phyloP scores from a whole-genome alignment of 345 rosid genomes.

The Camelina neglecta region DNA sequence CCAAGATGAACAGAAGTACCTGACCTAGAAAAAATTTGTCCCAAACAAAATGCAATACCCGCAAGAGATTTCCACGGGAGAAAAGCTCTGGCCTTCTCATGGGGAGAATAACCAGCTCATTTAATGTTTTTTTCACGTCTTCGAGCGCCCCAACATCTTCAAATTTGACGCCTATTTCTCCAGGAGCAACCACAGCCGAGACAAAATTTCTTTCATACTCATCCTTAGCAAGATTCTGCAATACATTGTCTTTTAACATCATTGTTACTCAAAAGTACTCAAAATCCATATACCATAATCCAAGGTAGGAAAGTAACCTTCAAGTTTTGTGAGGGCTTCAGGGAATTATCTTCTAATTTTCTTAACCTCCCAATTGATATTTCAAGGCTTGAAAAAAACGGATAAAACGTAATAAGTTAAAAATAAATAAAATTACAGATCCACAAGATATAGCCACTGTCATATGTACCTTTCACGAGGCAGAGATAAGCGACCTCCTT shows the following conservation, averaged over 20 bases:
- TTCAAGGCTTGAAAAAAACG: conserved; percentile 69
- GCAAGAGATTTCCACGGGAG: conserved; percentile 83
- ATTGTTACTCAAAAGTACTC: conserved; percentile 17
- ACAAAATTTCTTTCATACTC: conserved; percentile 87
- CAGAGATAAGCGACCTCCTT: conserved; percentile 68
- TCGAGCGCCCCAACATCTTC: conserved; percentile 96
- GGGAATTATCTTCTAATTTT: conserved; percentile 65
- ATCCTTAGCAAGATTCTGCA: conserved; percentile 82
- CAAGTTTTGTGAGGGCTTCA: conserved; percentile 70
- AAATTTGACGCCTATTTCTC: conserved; percentile 90
- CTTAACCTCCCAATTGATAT: conserved; percentile 75
- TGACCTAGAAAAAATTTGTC: neutral
- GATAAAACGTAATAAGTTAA: conserved; percentile 31
- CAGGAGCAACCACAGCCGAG: conserved; percentile 90
- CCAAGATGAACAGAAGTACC: conserved; percentile 28
- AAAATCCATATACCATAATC: conserved; percentile 23
- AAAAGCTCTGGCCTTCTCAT: conserved; percentile 97
- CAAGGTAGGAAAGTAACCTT: conserved; percentile 55
- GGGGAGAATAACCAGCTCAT: conserved; percentile 98
- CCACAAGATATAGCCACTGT: conserved; percentile 26
- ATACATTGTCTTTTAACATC: conserved; percentile 37
- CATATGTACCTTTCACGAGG: conserved; percentile 79
- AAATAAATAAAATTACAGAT: conserved; percentile 15
- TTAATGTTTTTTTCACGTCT: conserved; percentile 84
- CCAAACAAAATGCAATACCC: conserved; percentile 54